A percentile compares a stretch with the other conserved stretches of the same genome.
Evolutionary conservation across 106 monocot genomes (phyloP).

Genomic region (Vanilla planifolia): DNA sequence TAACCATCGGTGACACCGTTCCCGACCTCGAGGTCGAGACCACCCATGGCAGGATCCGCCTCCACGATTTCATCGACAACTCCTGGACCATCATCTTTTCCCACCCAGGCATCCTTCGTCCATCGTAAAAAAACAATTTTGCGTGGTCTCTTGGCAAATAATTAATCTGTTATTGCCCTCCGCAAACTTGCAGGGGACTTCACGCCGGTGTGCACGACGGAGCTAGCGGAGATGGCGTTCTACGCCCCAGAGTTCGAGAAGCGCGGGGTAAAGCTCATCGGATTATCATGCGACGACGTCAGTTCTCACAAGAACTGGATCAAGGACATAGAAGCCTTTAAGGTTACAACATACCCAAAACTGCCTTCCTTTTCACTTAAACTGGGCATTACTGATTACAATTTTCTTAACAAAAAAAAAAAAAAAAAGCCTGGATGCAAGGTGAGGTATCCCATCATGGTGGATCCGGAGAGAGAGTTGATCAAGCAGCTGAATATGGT

Average conservation of each 20-base stretch:
- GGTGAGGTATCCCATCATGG: constrained; percentile 52
- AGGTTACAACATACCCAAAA: too few species aligned
- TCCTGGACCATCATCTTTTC: constrained; percentile 76
- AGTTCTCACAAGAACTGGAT: constrained; percentile 58
- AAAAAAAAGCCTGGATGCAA: constrained; percentile 34
- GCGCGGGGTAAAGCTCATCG: constrained; percentile 71
- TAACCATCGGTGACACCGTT: constrained; percentile 70
- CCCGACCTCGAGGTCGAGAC: constrained; percentile 65
- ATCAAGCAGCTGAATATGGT: constrained; percentile 79
- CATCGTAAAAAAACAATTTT: neutral
- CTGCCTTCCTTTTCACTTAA: too few species aligned
- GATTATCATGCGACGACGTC: constrained; percentile 61
- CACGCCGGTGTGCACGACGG: constrained; percentile 77
- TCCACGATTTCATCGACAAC: constrained; percentile 64
- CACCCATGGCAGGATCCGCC: constrained; percentile 54
- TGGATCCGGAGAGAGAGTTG: constrained; percentile 40
- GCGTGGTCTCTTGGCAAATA: neutral
- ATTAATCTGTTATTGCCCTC: too few species aligned
- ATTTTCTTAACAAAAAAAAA: too few species aligned
- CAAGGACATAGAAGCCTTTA: constrained; percentile 67
- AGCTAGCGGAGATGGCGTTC: constrained; percentile 54
- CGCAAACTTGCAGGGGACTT: constrained; percentile 41
- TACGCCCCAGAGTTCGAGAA: constrained; percentile 55
- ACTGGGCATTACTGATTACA: too few species aligned
- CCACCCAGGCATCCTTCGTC: constrained; percentile 46